These are phyloP conservation scores for Oehlia diaphana DNA, from an alignment of 192 early-diverging fungal species.

Conservation along the genomic window DNA sequence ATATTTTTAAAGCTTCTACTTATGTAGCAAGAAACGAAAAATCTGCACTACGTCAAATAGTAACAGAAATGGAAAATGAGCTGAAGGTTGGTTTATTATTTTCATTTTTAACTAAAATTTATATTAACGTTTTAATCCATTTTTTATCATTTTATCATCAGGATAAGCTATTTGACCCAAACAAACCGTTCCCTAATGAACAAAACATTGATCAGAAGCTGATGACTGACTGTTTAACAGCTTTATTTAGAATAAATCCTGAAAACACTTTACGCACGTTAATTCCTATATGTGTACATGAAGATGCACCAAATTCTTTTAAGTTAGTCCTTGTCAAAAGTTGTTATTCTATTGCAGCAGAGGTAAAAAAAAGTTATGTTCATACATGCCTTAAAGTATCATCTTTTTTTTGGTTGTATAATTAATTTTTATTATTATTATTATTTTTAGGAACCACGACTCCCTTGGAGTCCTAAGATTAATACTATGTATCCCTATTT, in stretches of 20 bases:
- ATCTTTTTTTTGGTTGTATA: neutral
- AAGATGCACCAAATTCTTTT: constrained; percentile 70
- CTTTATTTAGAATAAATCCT: constrained; percentile 77
- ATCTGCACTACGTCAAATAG: constrained; percentile 63
- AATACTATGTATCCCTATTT: constrained; percentile 55
- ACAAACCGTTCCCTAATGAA: constrained; percentile 46
- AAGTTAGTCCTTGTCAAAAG: constrained; percentile 80
- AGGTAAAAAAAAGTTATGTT: constrained; percentile 29
- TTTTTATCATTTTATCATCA: constrained; percentile 16
- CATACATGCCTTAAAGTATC: no score
- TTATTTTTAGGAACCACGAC: constrained; percentile 36
- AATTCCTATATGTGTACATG: constrained; percentile 68
- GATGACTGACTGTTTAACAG: constrained; percentile 70
- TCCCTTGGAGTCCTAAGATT: constrained; percentile 73
- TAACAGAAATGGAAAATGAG: constrained; percentile 74
- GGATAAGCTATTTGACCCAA: constrained; percentile 67
- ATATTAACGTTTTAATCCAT: neutral
- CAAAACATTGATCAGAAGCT: constrained; percentile 77
- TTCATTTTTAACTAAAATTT: neutral
- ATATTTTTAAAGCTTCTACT: constrained; percentile 71
- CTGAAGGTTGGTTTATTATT: constrained; percentile 51
- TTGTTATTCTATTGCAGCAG: constrained; percentile 69
- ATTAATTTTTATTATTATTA: neutral
- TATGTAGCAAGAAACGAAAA: constrained; percentile 65
- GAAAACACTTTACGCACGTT: constrained; percentile 67